Percentiles rank a stretch among this genome's conserved stretches.
These are phyloP conservation scores for Juncus inflexus DNA, from an alignment of 176 grass and related monocot genomes.

Conservation along the genomic window DNA sequence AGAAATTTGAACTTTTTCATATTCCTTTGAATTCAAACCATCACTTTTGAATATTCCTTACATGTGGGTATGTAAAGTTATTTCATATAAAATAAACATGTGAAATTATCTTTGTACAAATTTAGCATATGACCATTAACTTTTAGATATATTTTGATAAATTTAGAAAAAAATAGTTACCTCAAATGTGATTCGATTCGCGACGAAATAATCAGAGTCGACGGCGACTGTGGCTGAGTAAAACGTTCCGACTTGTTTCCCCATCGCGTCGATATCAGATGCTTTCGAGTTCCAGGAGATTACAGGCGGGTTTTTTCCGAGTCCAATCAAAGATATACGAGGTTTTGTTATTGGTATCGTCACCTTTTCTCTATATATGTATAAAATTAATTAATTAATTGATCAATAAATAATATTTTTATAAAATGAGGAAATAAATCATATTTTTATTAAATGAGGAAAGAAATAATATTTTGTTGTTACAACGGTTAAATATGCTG, in stretches of 20 bases:
- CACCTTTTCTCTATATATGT: constrained; percentile 80
- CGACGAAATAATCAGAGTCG: constrained; percentile 85
- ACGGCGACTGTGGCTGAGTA: constrained; percentile 76
- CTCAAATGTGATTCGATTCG: constrained; percentile 86
- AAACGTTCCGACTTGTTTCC: constrained; percentile 64
- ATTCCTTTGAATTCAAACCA: no score
- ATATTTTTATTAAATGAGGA: background rate
- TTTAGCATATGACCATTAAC: background rate
- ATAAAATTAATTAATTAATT: background rate
- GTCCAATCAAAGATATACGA: constrained; percentile 73
- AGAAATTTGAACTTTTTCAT: no score
- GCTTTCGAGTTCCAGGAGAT: constrained; percentile 66
- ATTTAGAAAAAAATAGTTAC: constrained; percentile 26
- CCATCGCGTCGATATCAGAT: constrained; percentile 44
- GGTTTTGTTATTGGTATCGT: constrained; percentile 79
- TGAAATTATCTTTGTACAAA: no score
- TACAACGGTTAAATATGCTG: background rate
- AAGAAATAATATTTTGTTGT: background rate
- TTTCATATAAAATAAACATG: no score
- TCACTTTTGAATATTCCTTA: no score
- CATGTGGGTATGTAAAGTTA: no score
- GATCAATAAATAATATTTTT: background rate
- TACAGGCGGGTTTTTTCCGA: constrained; percentile 48
- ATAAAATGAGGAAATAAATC: background rate
- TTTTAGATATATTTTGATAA: background rate